These are phyloP conservation scores for Westerdykella sp. DNA, from an alignment of 2,329 filamentous ascomycete genomes.

Conservation along the genomic window DNA sequence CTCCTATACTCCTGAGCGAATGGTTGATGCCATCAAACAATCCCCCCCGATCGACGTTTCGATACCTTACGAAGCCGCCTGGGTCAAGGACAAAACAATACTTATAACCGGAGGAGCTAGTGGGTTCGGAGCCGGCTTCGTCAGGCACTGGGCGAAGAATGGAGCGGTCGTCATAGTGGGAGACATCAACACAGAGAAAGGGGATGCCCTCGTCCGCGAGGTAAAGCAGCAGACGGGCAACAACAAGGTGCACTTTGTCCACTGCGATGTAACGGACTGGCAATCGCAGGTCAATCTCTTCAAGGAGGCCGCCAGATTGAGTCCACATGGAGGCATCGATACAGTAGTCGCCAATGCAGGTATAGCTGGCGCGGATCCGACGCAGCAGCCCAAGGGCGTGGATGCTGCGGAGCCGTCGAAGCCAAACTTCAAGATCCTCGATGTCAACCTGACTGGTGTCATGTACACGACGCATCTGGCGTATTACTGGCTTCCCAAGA, in stretches of 20 bases:
- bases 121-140: constrained; percentile 37
- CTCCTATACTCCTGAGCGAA: constrained; percentile 15
- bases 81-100: constrained; percentile 35
- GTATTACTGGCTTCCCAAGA: constrained; percentile 52
- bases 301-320: constrained; percentile 50
- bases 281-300: constrained; percentile 59
- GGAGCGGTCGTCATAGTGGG: constrained; percentile 57
- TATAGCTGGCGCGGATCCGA: constrained; percentile 43
- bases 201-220: constrained; percentile 50
- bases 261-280: constrained; percentile 62
- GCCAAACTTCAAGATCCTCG: constrained; percentile 50
- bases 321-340: constrained; percentile 53
- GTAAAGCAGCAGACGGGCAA: constrained; percentile 42
- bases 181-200: constrained; percentile 53
- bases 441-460: constrained; percentile 59
- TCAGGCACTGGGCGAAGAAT: constrained; percentile 31
- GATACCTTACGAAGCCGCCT: constrained; percentile 29
- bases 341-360: constrained; percentile 63
- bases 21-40: constrained; percentile 24
- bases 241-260: constrained; percentile 49
- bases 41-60: constrained; percentile 36
- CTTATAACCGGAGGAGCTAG: constrained; percentile 37
- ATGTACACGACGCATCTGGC: constrained; percentile 61
- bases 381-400: constrained; percentile 46
- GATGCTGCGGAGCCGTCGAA: constrained; percentile 42